Evolutionary conservation across 371 early-diverging fungal genomes (phyloP).

Genomic region (Lichtheimia ramosa): DNA sequence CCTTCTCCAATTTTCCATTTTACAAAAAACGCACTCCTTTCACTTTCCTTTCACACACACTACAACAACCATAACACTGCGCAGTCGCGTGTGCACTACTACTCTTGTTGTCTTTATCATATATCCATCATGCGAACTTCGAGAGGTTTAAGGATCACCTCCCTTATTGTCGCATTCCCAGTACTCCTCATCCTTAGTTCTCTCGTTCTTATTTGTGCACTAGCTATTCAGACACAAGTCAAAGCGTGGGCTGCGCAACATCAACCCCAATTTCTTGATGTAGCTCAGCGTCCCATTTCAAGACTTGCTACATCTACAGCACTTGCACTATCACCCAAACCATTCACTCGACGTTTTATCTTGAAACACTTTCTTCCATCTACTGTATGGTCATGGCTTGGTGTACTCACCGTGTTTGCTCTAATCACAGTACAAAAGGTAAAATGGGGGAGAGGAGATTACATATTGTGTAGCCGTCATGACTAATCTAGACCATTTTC

Average conservation of each 20-base stretch:
- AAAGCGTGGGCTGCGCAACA: slow-evolving; percentile 11
- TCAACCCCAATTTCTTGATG: not conserved
- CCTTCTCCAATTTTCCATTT: not conserved
- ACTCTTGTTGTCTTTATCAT: not conserved
- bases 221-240: slow-evolving; percentile 15
- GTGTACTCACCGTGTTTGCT: slow-evolving; percentile 6
- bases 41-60: not conserved
- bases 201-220: slow-evolving; percentile 15
- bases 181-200: slow-evolving; percentile 20
- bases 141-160: slow-evolving; percentile 19
- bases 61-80: not conserved
- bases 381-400: slow-evolving; percentile 5
- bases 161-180: slow-evolving; percentile 19
- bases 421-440: slow-evolving; percentile 9
- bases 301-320: slow-evolving; percentile 12
- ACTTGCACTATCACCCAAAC: slow-evolving; percentile 9
- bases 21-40: too few relatives aligned
- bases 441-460: slow-evolving; percentile 3
- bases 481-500: not conserved
- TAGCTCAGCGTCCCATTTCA: slow-evolving; percentile 5
- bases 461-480: slow-evolving; percentile 1
- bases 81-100: not conserved
- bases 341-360: slow-evolving; percentile 4
- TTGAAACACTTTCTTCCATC: slow-evolving; percentile 3
- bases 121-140: slow-evolving; percentile 14